Percentiles rank a stretch among this genome's conserved stretches.
Conservation (phyloP, 1,284 basidiomycete species). For the Sanghuangporus weigelae region DNA sequence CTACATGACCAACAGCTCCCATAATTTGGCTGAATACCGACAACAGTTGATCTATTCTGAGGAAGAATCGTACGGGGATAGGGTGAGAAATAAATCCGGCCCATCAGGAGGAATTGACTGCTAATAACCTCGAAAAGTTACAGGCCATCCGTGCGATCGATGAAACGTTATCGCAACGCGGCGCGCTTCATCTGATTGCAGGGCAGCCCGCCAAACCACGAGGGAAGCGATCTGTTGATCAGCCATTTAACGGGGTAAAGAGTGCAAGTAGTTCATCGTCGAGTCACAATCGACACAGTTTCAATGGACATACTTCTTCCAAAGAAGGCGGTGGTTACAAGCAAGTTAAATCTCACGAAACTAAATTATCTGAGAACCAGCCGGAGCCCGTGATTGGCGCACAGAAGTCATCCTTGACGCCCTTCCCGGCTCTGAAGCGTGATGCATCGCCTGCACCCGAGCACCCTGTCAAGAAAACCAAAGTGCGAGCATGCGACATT, state of each 20-base stretch:
- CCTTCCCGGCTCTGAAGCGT: neutral
- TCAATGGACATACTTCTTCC: neutral
- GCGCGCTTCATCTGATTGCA: constrained; percentile 46
- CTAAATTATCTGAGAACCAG: neutral
- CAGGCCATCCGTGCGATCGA: constrained; percentile 63
- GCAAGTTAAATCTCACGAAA: neutral
- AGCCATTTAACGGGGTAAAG: neutral
- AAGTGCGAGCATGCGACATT: constrained; percentile 36
- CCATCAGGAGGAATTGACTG: neutral
- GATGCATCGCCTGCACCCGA: constrained; percentile 15
- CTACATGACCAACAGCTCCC: constrained; percentile 56
- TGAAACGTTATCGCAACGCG: constrained; percentile 47
- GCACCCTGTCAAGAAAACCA: constrained; percentile 34
- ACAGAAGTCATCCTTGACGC: neutral
- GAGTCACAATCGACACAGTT: neutral
- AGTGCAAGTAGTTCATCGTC: too few species aligned
- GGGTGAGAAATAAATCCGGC: constrained; percentile 37
- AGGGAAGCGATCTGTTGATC: neutral
- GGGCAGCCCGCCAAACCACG: constrained; percentile 55
- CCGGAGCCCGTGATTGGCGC: neutral
- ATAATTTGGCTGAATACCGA: constrained; percentile 63
- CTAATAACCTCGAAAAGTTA: constrained; percentile 36
- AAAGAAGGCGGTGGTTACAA: neutral
- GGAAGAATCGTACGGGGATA: constrained; percentile 57
- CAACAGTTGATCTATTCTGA: constrained; percentile 54